Evolutionary conservation across 1,139 yeast genomes (phyloP).

Genomic region (Wickerhamomyces sp.): DNA sequence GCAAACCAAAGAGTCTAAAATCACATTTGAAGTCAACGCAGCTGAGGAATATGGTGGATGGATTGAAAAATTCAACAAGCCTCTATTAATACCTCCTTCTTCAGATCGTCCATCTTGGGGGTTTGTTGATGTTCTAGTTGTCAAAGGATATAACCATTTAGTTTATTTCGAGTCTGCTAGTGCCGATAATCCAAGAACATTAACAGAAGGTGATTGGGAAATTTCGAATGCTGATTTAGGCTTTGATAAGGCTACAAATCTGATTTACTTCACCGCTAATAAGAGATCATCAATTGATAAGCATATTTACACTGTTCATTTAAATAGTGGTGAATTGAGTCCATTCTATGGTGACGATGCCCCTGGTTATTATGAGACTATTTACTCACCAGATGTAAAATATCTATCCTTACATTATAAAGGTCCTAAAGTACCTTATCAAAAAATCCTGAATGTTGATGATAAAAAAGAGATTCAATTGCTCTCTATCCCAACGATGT

Average conservation of each 20-base stretch:
- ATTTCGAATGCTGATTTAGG: slow-evolving; percentile 48
- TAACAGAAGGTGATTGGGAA: slow-evolving; percentile 61
- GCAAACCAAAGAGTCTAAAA: slow-evolving; percentile 26
- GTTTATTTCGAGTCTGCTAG: slow-evolving; percentile 52
- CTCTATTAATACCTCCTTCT: slow-evolving; percentile 30
- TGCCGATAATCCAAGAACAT: slow-evolving; percentile 35
- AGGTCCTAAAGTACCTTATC: slow-evolving; percentile 65
- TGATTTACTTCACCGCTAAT: slow-evolving; percentile 57
- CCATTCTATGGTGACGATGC: slow-evolving; percentile 45
- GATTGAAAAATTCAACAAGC: slow-evolving; percentile 36
- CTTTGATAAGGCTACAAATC: slow-evolving; percentile 42
- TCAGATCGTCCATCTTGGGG: slow-evolving; percentile 43
- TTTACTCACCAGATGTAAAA: slow-evolving; percentile 55
- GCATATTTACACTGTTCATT: slow-evolving; percentile 43
- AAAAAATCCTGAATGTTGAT: slow-evolving; percentile 7
- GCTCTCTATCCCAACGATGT: slow-evolving; percentile 26
- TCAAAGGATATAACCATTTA: slow-evolving; percentile 54
- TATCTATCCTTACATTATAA: slow-evolving; percentile 48
- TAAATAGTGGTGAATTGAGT: slow-evolving; percentile 23
- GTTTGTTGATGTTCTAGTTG: slow-evolving; percentile 61
- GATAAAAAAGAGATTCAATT: slow-evolving; percentile 24
- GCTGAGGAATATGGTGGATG: slow-evolving; percentile 48
- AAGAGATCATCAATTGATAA: slow-evolving; percentile 45
- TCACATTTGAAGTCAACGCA: slow-evolving; percentile 39
- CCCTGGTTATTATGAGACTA: slow-evolving; percentile 56